These are phyloP conservation scores for Apiotrichum sp. DNA, from an alignment of 1,284 basidiomycete genomes.

Conservation along the genomic window DNA sequence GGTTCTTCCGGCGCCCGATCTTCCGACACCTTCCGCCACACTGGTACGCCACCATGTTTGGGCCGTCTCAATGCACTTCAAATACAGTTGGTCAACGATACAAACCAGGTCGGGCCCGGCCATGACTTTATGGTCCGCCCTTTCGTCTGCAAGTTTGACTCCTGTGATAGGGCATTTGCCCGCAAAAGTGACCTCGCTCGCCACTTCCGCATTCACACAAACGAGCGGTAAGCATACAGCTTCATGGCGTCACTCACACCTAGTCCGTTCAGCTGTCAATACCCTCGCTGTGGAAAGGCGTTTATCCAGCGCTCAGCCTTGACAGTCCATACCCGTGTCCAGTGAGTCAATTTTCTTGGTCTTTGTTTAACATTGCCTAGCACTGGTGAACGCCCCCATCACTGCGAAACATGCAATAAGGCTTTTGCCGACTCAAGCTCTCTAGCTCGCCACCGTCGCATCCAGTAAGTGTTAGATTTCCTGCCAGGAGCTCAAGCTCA, in stretches of 20 bases:
- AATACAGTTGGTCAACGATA: slow-evolving; percentile 42
- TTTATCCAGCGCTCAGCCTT: slow-evolving; percentile 48
- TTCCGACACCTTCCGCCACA: not conserved
- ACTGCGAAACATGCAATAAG: slow-evolving; percentile 51
- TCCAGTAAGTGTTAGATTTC: slow-evolving; percentile 48
- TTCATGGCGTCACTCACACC: not conserved
- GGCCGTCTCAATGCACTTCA: slow-evolving; percentile 1
- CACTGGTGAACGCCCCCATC: slow-evolving; percentile 55
- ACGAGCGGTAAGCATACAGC: slow-evolving; percentile 35
- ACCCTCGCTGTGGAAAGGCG: slow-evolving; percentile 40
- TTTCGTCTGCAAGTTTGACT: slow-evolving; percentile 41
- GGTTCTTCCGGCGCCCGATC: not conserved
- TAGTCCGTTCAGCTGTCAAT: slow-evolving; percentile 45
- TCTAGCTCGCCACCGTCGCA: slow-evolving; percentile 54
- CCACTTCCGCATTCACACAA: slow-evolving; percentile 50
- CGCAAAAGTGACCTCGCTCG: slow-evolving; percentile 50
- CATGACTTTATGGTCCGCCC: slow-evolving; percentile 34
- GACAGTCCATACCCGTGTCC: slow-evolving; percentile 48
- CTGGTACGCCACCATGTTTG: not conserved
- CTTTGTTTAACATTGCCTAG: slow-evolving; percentile 21
- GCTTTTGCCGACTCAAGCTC: slow-evolving; percentile 55
- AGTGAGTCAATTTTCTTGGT: slow-evolving; percentile 37
- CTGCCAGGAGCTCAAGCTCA: slow-evolving; percentile 17
- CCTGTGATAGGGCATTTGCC: slow-evolving; percentile 50
- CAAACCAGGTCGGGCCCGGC: slow-evolving; percentile 35